These are phyloP conservation scores for Radiomyces spectabilis DNA, from an alignment of 192 early-diverging fungal species.

Conservation along the genomic window DNA sequence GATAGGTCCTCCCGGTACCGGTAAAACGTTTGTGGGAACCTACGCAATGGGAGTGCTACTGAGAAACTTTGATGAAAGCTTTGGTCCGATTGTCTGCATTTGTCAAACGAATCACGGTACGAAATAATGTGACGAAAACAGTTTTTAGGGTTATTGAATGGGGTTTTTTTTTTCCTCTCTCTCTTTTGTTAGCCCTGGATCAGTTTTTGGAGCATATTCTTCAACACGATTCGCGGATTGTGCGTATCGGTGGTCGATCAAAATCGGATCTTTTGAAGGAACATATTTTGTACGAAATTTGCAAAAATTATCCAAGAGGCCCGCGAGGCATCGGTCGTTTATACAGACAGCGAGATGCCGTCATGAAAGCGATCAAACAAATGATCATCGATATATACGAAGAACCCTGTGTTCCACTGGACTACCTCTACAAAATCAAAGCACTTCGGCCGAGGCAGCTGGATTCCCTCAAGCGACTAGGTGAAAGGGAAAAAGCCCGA, in stretches of 20 bases:
- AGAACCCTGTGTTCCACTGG: slow-evolving; percentile 34
- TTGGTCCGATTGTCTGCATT: slow-evolving; percentile 40
- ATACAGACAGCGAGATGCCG: slow-evolving; percentile 19
- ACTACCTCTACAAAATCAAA: slow-evolving; percentile 18
- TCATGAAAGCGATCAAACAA: slow-evolving; percentile 21
- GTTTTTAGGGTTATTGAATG: neutral
- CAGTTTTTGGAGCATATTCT: slow-evolving; percentile 34
- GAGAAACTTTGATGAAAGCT: slow-evolving; percentile 18
- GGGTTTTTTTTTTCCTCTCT: neutral
- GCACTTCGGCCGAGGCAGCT: slow-evolving; percentile 27
- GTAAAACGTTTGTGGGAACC: slow-evolving; percentile 50
- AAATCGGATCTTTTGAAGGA: slow-evolving; percentile 27
- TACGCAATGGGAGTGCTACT: slow-evolving; percentile 36
- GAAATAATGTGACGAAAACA: neutral
- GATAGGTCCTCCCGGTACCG: slow-evolving; percentile 49
- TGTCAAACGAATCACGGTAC: slow-evolving; percentile 55
- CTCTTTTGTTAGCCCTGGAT: slow-evolving; percentile 17
- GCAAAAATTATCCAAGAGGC: slow-evolving; percentile 14
- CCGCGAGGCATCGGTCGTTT: slow-evolving; percentile 9
- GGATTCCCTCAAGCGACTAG: slow-evolving; percentile 31
- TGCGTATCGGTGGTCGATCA: slow-evolving; percentile 44
- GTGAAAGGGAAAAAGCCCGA: slow-evolving; percentile 5
- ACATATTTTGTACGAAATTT: slow-evolving; percentile 30
- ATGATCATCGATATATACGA: slow-evolving; percentile 32
- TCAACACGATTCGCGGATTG: slow-evolving; percentile 32